Evolutionary conservation across 164 flowering plant species (phyloP).

Genomic region (Piper longum): DNA sequence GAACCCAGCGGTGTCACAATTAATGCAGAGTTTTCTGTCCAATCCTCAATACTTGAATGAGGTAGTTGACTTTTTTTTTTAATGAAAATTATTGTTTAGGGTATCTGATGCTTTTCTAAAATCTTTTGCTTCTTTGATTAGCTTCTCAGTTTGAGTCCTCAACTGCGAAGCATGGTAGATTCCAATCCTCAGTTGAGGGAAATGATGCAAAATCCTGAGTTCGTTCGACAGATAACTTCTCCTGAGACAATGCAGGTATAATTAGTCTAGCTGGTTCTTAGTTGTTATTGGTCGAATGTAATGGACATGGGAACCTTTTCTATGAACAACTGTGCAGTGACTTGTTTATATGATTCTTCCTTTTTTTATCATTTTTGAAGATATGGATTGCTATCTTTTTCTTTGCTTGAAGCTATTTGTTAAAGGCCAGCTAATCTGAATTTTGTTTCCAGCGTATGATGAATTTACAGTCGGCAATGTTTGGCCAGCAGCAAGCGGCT

Average conservation of each 20-base stretch:
- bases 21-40: conserved; percentile 63
- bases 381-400: not conserved
- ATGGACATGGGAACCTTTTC: not conserved
- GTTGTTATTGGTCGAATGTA: not conserved
- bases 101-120: not conserved
- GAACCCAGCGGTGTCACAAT: conserved; percentile 79
- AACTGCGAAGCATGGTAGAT: conserved; percentile 35
- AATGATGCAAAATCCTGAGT: conserved; percentile 70
- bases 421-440: not conserved
- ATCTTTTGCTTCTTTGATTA: conserved; percentile 7
- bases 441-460: conserved; percentile 37
- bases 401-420: not conserved
- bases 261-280: not conserved
- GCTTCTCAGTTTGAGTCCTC: conserved; percentile 36
- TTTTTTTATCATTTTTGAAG: too few species aligned
- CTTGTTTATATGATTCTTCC: too few species aligned
- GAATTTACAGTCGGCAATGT: conserved; percentile 43
- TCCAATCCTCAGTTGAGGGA: conserved; percentile 45
- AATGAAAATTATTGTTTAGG: too few species aligned
- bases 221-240: conserved; percentile 50
- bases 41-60: conserved; percentile 58
- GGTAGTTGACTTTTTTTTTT: conserved; percentile 14
- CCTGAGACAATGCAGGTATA: conserved; percentile 62
- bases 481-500: conserved; percentile 24
- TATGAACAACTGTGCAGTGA: too few species aligned